These are phyloP conservation scores for Prunus mume DNA, from an alignment of 306 rosid genomes.

Conservation along the genomic window DNA sequence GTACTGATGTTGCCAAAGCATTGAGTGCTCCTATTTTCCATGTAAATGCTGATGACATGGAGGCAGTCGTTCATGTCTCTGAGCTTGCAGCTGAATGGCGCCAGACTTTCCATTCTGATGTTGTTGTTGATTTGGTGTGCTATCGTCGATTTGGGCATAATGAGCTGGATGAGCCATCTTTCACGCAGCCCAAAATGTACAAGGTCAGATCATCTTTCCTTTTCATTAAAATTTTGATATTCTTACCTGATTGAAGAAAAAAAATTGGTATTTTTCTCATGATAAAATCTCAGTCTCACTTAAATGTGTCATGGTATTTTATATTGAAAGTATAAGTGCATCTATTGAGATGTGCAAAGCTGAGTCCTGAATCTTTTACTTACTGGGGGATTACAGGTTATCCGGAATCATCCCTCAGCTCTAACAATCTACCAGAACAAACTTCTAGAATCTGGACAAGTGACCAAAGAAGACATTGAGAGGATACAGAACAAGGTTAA, in stretches of 20 bases:
- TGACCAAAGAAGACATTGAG: constrained; percentile 60
- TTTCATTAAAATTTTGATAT: constrained; percentile 8
- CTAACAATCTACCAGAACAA: constrained; percentile 82
- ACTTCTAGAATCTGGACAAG: constrained; percentile 74
- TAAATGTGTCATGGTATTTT: background rate
- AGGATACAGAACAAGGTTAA: constrained; percentile 67
- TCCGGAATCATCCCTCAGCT: constrained; percentile 78
- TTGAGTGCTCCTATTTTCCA: constrained; percentile 86
- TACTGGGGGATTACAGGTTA: constrained; percentile 47
- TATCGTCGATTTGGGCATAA: constrained; percentile 96
- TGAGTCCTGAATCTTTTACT: constrained; percentile 23
- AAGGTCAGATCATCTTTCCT: constrained; percentile 52
- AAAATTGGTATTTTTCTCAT: background rate
- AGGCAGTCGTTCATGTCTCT: constrained; percentile 92
- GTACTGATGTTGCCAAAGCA: constrained; percentile 97
- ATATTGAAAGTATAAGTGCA: background rate
- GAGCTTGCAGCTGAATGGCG: constrained; percentile 99
- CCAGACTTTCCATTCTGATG: constrained; percentile 96
- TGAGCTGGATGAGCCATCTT: constrained; percentile 95
- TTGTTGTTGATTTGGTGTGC: constrained; percentile 91
- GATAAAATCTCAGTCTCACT: background rate
- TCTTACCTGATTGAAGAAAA: constrained; percentile 2
- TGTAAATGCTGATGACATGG: constrained; percentile 92
- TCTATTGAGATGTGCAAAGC: constrained; percentile 13
- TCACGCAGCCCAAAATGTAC: constrained; percentile 97